These are phyloP conservation scores for Phytopythium boreale DNA, from an alignment of 352 stramenopile genomes.

Conservation along the genomic window DNA sequence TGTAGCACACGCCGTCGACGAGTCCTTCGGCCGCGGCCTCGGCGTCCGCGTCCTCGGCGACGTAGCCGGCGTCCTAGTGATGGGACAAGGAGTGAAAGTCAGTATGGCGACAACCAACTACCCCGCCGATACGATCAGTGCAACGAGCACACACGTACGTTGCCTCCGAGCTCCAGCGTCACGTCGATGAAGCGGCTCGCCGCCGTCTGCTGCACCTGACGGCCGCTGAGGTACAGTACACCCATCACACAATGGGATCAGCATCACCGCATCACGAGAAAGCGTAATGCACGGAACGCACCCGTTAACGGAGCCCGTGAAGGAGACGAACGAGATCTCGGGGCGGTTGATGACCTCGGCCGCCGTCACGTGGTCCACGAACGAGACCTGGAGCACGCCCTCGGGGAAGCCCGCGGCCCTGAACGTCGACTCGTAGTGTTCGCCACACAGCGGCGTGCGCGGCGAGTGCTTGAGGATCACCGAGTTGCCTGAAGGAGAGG, in stretches of 20 bases:
- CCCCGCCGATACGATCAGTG: background rate
- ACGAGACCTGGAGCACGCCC: constrained; percentile 60
- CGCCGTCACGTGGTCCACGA: constrained; percentile 63
- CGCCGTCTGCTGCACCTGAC: constrained; percentile 54
- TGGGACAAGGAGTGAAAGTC: background rate
- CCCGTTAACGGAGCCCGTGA: constrained; percentile 79
- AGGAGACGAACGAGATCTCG: constrained; percentile 76
- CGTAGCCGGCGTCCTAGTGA: constrained; percentile 66
- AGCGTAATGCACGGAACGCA: constrained; percentile 19
- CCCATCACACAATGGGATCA: constrained; percentile 6
- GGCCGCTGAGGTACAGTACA: constrained; percentile 35
- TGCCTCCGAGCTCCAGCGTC: constrained; percentile 82
- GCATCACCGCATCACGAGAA: constrained; percentile 3
- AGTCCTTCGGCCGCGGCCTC: constrained; percentile 59
- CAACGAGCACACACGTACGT: constrained; percentile 25
- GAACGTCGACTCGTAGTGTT: constrained; percentile 77
- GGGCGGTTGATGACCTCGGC: constrained; percentile 65
- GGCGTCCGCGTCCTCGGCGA: constrained; percentile 65
- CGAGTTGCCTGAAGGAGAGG: constrained; percentile 46
- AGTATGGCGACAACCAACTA: background rate
- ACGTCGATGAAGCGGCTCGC: constrained; percentile 71
- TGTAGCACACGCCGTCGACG: constrained; percentile 83
- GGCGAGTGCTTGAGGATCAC: constrained; percentile 82
- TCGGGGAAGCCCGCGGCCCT: constrained; percentile 59
- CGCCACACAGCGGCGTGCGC: constrained; percentile 69